Base-by-base conservation (phyloP, 2,329 filamentous ascomycete genomes). In the Rutstroemia sp. region DNA sequence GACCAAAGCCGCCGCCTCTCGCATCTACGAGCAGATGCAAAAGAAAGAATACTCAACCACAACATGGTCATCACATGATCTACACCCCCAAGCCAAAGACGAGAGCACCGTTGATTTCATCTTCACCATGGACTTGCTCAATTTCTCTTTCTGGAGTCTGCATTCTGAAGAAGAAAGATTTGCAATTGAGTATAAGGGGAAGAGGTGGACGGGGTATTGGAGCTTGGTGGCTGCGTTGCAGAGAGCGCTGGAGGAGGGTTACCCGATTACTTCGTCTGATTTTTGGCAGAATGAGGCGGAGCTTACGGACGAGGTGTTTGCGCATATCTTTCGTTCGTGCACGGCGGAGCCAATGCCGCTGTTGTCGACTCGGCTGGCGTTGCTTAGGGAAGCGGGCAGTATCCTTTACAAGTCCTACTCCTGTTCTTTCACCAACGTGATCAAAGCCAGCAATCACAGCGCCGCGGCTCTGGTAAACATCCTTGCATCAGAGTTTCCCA, bases 101-200 rank as follows among this genome's bases (percentile, higher is more conserved):
- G 88, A 89, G 67, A 79, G 73, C 51, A 92, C 90, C 0, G 83
- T 95, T 21, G 86, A 89, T 61, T 97, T 99, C 69, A 92, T 99
- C 65, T 97, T 99, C 70, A 90, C 89, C 19, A 95, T 99, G 90
- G 94, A 99, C 70, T 72, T 99, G 27, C 75, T 99, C 51, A 99
- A 99, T 70, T 99, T 97, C 69, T 95, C 87, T 21, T 99, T 99
- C 71, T 99, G 94, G 94, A 95, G 89, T 14, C 86, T 89, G 52
- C 64, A 61, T 17, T 73, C 78, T 58, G 67, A 71, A 2, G 84
- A 88, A 10, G 84, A 92, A 65, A 79, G 90, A 10, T 99, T 92
- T 70, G 81, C 87, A 9, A 80, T 99, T 44, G 85, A 89, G 57
- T 97, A 96, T 71, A 81, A 80, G 47, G 91, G 83, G 27, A 86